These are phyloP conservation scores for Lizonia empirigonia DNA, from an alignment of 2,329 filamentous ascomycete species.

Conservation along the genomic window DNA sequence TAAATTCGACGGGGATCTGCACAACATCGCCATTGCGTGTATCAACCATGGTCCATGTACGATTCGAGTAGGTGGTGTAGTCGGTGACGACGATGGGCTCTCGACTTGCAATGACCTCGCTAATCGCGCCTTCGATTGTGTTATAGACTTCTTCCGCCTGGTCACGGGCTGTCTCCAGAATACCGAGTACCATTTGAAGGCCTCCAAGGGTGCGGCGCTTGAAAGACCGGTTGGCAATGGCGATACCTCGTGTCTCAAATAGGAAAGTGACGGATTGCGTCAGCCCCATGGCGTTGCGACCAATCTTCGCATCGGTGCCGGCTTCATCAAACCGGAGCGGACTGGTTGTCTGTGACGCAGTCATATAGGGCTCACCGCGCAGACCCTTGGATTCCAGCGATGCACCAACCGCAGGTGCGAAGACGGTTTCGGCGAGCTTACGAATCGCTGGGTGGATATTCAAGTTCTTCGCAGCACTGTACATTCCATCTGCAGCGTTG, in stretches of 20 bases:
- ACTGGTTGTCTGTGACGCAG: constrained; percentile 30
- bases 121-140: constrained; percentile 38
- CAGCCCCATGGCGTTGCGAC: constrained; percentile 46
- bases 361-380: constrained; percentile 45
- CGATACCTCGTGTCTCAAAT: constrained; percentile 46
- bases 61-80: constrained; percentile 30
- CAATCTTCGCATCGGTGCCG: constrained; percentile 46
- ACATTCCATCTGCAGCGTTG: constrained; percentile 45
- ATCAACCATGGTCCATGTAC: constrained; percentile 46
- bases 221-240: constrained; percentile 44
- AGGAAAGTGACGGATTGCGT: constrained; percentile 45
- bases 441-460: constrained; percentile 46
- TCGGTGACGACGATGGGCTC: constrained; percentile 44
- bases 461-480: constrained; percentile 45
- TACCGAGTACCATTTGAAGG: constrained; percentile 42
- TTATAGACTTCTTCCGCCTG: constrained; percentile 32
- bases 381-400: constrained; percentile 35
- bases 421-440: constrained; percentile 41
- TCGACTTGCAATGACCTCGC: constrained; percentile 30
- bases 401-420: constrained; percentile 41
- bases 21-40: constrained; percentile 38
- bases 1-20: constrained; percentile 43
- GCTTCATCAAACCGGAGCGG: constrained; percentile 40
- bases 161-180: constrained; percentile 43
- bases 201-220: constrained; percentile 41